Conservation (phyloP, 805 yeast species). For the Myxozyma kluyveri region DNA sequence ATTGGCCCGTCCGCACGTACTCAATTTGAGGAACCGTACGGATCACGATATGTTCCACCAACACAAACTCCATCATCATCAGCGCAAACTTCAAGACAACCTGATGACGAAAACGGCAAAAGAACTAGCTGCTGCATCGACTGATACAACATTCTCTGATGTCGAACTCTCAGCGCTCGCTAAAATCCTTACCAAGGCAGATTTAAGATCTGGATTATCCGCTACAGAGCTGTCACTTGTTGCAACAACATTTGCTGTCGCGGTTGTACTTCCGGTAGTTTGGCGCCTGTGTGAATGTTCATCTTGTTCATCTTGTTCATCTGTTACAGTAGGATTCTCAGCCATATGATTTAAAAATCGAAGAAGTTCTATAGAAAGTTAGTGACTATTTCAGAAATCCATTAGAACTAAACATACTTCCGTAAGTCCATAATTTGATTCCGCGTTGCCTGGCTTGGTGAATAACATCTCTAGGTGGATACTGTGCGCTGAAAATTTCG, state of each 20-base stretch:
- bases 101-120: no score
- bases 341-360: conserved; percentile 20
- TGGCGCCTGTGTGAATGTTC: neutral
- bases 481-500: conserved; percentile 49
- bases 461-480: conserved; percentile 57
- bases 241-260: neutral
- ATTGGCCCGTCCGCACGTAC: conserved; percentile 37
- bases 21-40: conserved; percentile 30
- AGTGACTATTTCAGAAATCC: neutral
- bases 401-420: conserved; percentile 41
- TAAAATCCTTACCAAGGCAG: no score
- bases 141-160: no score
- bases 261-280: neutral
- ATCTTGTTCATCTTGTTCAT: neutral
- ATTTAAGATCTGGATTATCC: no score
- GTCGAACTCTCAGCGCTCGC: no score
- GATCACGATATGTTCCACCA: conserved; percentile 8
- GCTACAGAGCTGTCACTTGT: neutral
- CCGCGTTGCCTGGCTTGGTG: conserved; percentile 57
- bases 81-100: no score
- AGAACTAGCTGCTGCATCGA: no score
- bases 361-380: conserved; percentile 7
- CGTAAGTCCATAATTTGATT: conserved; percentile 83
- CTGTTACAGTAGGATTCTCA: conserved; percentile 14
- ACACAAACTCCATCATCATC: no score